Conservation (phyloP, 108 stramenopile species). For the Parietichytrium sp. region DNA sequence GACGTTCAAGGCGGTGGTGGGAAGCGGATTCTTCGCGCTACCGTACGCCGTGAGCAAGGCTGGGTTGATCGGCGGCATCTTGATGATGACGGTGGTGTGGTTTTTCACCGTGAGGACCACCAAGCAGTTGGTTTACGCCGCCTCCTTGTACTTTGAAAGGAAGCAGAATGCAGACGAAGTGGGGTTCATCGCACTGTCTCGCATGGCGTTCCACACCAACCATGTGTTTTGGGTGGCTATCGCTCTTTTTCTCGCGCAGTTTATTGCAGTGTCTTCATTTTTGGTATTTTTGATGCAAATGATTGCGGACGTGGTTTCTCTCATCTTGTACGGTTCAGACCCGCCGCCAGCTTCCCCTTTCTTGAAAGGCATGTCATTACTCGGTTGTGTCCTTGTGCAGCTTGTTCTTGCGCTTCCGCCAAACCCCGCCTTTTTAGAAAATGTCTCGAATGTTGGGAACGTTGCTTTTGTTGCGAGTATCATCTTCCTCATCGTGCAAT, state of each 20-base stretch:
- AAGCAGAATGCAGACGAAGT: background rate
- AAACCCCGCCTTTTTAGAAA: background rate
- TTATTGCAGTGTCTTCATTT: background rate
- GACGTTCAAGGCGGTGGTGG: constrained; percentile 37
- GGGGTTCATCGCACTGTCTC: background rate
- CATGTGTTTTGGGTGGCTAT: too few species aligned
- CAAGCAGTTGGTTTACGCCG: constrained; percentile 1
- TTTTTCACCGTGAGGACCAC: background rate
- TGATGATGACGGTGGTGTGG: background rate
- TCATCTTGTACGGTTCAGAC: constrained; percentile 3
- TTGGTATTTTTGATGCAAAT: constrained; percentile 9
- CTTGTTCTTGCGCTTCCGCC: background rate
- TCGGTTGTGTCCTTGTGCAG: background rate
- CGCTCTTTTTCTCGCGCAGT: background rate
- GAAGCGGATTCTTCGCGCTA: background rate
- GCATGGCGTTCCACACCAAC: background rate
- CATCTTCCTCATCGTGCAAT: background rate
- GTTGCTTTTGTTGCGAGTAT: background rate
- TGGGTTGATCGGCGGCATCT: background rate
- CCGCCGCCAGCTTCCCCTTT: background rate
- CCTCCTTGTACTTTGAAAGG: background rate
- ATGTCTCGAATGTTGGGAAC: constrained; percentile 23
- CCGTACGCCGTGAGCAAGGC: constrained; percentile 20
- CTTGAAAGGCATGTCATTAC: background rate
- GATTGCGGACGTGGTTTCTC: background rate